phyloP scores from a whole-genome alignment of 116 monocot species.

The Posidonia oceanica region DNA sequence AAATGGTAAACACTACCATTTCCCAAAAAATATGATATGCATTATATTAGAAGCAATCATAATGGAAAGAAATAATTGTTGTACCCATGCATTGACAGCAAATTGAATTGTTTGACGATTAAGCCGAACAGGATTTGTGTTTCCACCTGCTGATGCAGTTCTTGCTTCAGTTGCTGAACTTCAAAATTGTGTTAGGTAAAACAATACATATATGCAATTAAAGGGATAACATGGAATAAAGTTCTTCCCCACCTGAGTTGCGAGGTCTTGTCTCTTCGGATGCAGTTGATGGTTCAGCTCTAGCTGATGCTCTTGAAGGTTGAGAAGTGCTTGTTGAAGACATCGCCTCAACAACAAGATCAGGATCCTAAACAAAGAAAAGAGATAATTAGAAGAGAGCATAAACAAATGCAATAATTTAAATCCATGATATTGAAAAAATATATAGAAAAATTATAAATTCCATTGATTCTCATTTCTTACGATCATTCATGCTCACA shows the following conservation, averaged over 20 bases:
- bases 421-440: no score
- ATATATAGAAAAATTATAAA: no score
- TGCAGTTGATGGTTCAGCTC: constrained; percentile 2
- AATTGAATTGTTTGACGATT: constrained; percentile 12
- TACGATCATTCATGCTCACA: no score
- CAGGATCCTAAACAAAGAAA: constrained; percentile 5
- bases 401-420: background rate
- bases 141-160: constrained; percentile 1
- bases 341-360: constrained; percentile 4
- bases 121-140: constrained; percentile 2
- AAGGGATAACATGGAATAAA: background rate
- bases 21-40: no score
- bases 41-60: background rate
- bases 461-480: no score
- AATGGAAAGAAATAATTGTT: background rate
- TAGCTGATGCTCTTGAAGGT: background rate
- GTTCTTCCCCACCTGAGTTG: background rate
- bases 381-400: background rate
- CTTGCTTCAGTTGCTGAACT: constrained; percentile 1
- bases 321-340: constrained; percentile 3
- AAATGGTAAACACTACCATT: background rate
- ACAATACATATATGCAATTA: background rate
- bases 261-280: constrained; percentile 4
- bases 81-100: constrained; percentile 14
- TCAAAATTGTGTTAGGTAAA: background rate